Conservation (phyloP, 345 rosid species). For the Euphorbia peplus region DNA sequence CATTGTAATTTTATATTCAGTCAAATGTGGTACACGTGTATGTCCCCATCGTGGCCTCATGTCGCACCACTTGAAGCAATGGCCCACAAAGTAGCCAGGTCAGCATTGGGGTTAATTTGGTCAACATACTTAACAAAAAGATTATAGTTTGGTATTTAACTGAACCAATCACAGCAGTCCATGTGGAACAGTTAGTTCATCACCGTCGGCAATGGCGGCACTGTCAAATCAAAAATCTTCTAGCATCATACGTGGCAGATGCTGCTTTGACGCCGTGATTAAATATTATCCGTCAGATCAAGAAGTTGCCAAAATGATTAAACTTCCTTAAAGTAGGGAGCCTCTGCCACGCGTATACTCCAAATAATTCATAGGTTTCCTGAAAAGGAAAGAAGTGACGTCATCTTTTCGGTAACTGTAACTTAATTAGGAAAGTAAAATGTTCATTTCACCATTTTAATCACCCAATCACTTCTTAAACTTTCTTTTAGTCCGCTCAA, state of each 20-base stretch:
- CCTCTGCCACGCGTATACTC: constrained; percentile 21
- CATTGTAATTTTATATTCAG: constrained; percentile 7
- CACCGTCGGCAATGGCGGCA: constrained; percentile 33
- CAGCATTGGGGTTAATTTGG: constrained; percentile 1
- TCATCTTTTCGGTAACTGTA: neutral
- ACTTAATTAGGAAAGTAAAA: constrained; percentile 1
- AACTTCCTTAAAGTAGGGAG: constrained; percentile 26
- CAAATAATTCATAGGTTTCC: constrained; percentile 15
- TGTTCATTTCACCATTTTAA: neutral
- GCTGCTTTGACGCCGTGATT: constrained; percentile 1
- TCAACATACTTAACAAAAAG: constrained; percentile 6
- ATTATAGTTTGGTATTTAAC: constrained; percentile 18
- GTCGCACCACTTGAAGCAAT: constrained; percentile 41
- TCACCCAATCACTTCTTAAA: neutral
- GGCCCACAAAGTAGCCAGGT: constrained; percentile 28
- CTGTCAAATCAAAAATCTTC: constrained; percentile 16
- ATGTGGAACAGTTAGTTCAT: constrained; percentile 13
- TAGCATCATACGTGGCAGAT: constrained; percentile 25
- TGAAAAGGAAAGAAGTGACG: constrained; percentile 11
- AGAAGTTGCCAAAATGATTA: constrained; percentile 30
- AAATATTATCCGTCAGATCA: constrained; percentile 32
- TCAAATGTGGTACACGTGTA: constrained; percentile 14
- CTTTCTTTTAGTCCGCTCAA: neutral
- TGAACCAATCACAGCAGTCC: constrained; percentile 13
- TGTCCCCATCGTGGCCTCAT: constrained; percentile 19